Conservation (phyloP, 2,329 filamentous ascomycete species). For the Emergomyces orientalis region DNA sequence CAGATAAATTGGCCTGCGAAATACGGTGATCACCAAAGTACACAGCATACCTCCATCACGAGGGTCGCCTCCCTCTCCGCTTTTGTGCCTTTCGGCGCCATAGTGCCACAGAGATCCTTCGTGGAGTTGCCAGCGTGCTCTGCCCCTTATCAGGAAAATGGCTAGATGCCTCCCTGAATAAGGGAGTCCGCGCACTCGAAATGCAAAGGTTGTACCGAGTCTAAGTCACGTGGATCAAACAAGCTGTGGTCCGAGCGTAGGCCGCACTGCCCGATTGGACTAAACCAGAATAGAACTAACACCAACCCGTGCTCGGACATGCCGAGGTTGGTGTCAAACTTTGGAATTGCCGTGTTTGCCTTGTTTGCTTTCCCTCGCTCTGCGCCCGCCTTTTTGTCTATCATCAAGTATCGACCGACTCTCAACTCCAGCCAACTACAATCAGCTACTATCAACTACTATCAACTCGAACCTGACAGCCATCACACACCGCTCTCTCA, state of each 20-base stretch:
- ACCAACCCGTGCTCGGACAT: not conserved
- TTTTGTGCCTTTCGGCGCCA: conserved; percentile 20
- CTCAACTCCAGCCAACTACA: not conserved
- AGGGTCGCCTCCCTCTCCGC: conserved; percentile 40
- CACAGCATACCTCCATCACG: conserved; percentile 44
- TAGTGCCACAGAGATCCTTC: conserved; percentile 4
- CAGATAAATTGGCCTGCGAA: conserved; percentile 16
- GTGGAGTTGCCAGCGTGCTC: not conserved
- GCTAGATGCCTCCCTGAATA: too few species aligned
- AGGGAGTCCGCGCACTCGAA: too few species aligned
- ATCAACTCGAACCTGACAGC: not conserved
- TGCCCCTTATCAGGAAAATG: not conserved
- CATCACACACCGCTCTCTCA: not conserved
- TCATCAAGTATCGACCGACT: not conserved
- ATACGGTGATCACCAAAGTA: conserved; percentile 4
- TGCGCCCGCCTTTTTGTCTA: not conserved
- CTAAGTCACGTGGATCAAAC: conserved; percentile 19
- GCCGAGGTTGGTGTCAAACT: not conserved
- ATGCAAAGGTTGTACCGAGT: too few species aligned
- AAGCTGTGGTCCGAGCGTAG: conserved; percentile 34
- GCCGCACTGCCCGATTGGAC: not conserved
- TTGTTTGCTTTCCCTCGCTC: not conserved
- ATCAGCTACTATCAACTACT: not conserved
- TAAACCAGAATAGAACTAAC: not conserved
- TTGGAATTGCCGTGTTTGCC: not conserved